Base-by-base conservation (phyloP, 106 monocot genomes). In the Dendrobium nobile region DNA sequence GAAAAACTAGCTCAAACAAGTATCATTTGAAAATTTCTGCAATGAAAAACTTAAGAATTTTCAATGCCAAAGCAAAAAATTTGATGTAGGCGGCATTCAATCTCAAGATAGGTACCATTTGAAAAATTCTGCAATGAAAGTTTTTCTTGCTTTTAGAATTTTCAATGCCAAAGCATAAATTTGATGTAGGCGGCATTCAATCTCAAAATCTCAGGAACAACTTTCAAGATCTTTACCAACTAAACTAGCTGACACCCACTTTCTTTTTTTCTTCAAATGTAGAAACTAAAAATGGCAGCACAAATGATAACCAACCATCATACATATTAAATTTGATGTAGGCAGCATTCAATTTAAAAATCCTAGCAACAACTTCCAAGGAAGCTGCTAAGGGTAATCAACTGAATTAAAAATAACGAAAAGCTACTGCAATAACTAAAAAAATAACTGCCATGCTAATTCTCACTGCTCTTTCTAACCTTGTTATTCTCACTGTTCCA, bases 401-500 rank as follows among this genome's bases (percentile, higher is more conserved):
- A n/a, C 73, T 73, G 73, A 73, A 73, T 37, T 40, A 74, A 5
- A 74, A 43, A 13, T 44, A 44, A 44, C 5, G 2, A 72, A 20
- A 17, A 43, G 41, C 42, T 8, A 41, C 1, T 18, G 74, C 43
- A 74, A n/a, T 44, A 74, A 44, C 18, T 20, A 1, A 74, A 74
- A 74, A 42, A 43, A 74, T 44, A 44, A 18, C 17, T 24, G 7
- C 42, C 5, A 18, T 6, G 11, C 22, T 74, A 5, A 28, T 4
- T 22, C 19, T 74, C 70, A 41, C 81, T 59, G 41, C 8, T 61
- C 4, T 61, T 61, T 61, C 61, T 61, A 61, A 98, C 97, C 94
- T 91, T 75, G 98, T 88, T 77, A 98, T 81, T 54, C 95, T 90
- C 31, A 98, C 95, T 73, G 92, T 89, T 88, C 98, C 98, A 87